Conservation (phyloP, 345 rosid species). For the Geranium brycei region DNA sequence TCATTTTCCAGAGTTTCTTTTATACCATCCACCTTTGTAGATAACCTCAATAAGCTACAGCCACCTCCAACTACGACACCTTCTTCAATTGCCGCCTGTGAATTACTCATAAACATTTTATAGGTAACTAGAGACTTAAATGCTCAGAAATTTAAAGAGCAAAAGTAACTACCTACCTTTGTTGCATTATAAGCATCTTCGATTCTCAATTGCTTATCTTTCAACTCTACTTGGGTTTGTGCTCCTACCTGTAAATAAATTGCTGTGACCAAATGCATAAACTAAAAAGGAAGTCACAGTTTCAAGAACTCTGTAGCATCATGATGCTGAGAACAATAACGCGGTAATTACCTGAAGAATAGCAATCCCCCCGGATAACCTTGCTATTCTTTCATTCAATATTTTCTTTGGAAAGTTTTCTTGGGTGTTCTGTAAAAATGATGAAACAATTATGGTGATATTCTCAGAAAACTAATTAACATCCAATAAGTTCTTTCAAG, state of each 20-base stretch:
- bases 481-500: too few relatives aligned
- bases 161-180: constrained; percentile 35
- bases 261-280: constrained; percentile 8
- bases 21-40: constrained; percentile 50
- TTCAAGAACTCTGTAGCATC: constrained; percentile 1
- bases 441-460: neutral
- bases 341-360: constrained; percentile 53
- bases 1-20: constrained; percentile 56
- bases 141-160: neutral
- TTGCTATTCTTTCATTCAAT: constrained; percentile 73
- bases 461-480: neutral
- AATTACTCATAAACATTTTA: neutral
- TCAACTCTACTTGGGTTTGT: constrained; percentile 77
- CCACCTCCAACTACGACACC: constrained; percentile 93
- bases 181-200: constrained; percentile 97
- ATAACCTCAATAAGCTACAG: constrained; percentile 66
- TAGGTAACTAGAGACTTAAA: neutral
- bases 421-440: constrained; percentile 47
- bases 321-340: neutral
- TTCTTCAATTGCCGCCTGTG: constrained; percentile 90
- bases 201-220: constrained; percentile 71
- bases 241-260: constrained; percentile 64
- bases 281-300: neutral
- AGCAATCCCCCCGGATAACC: constrained; percentile 76
- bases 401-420: constrained; percentile 63